phyloP scores from a whole-genome alignment of 129 eudicot species.

The Centaurea solstitialis region DNA sequence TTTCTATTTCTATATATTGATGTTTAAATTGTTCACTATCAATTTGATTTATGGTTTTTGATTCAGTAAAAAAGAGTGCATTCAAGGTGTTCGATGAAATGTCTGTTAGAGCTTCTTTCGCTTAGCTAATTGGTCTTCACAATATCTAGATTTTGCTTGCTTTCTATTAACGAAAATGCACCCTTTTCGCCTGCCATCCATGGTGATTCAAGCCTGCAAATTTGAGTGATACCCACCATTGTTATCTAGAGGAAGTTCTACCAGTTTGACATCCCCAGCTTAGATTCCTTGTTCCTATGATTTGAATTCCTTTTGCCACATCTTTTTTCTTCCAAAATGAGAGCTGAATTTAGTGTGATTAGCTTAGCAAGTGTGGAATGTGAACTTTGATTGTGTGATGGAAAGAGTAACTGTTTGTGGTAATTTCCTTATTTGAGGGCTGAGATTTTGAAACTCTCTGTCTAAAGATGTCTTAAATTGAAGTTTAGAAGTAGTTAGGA shows the following conservation, averaged over 20 bases:
- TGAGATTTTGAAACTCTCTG: background rate
- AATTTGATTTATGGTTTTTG: background rate
- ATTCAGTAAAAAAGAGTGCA: conserved; percentile 5
- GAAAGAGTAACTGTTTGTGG: background rate
- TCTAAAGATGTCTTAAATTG: background rate
- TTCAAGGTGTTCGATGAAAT: conserved; percentile 39
- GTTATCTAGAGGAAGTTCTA: no score
- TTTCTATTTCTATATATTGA: background rate
- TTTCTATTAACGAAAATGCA: background rate
- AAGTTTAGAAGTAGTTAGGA: background rate
- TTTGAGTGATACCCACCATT: background rate
- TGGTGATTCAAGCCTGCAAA: background rate
- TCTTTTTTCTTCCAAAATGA: background rate
- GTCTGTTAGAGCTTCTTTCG: conserved; percentile 2
- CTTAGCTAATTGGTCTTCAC: conserved; percentile 3
- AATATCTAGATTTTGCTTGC: background rate
- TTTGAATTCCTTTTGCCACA: background rate
- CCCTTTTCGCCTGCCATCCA: background rate
- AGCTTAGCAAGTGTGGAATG: background rate
- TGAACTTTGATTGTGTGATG: background rate
- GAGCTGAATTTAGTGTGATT: background rate
- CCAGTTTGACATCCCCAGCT: background rate
- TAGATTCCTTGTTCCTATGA: background rate
- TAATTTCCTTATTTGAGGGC: no score
- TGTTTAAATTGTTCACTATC: background rate